Percentiles rank a stretch among this genome's conserved stretches.
These are phyloP conservation scores for Alternaria infectoria DNA, from an alignment of 2,329 filamentous ascomycete species.

Conservation along the genomic window DNA sequence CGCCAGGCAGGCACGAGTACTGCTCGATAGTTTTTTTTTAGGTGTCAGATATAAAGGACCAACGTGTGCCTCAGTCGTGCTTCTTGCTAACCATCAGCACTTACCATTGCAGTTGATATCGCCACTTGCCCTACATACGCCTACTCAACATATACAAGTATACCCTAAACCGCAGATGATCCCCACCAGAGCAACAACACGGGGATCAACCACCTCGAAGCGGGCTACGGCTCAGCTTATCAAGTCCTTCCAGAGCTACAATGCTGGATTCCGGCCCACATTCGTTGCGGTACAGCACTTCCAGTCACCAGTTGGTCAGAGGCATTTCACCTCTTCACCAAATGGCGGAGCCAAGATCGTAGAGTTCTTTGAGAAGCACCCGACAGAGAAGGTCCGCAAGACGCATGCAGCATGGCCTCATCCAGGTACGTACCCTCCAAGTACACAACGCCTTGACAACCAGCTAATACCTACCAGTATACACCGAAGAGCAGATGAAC, in stretches of 20 bases:
- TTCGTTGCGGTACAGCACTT: conserved; percentile 42
- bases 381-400: conserved; percentile 53
- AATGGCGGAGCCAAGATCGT: conserved; percentile 42
- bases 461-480: conserved; percentile 54
- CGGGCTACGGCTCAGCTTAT: conserved; percentile 47
- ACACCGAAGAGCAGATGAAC: conserved; percentile 80
- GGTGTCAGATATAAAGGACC: conserved; percentile 37
- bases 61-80: conserved; percentile 22
- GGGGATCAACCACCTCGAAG: conserved; percentile 41
- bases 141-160: conserved; percentile 6
- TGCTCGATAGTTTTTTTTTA: conserved; percentile 15
- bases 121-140: conserved; percentile 1
- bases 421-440: conserved; percentile 44
- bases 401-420: conserved; percentile 58
- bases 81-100: conserved; percentile 24
- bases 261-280: conserved; percentile 36
- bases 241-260: conserved; percentile 45
- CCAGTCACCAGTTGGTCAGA: conserved; percentile 27
- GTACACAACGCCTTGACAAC: background rate
- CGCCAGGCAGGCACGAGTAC: conserved; percentile 2
- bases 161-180: conserved; percentile 33
- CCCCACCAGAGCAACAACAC: conserved; percentile 28
- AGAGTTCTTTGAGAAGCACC: conserved; percentile 56
- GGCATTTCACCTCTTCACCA: conserved; percentile 52
- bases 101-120: conserved; percentile 8